Evolutionary conservation across 2,329 filamentous ascomycete species (phyloP), one percentile per base, ranked within the genome.

Genomic region (Cytospora piceicola): DNA sequence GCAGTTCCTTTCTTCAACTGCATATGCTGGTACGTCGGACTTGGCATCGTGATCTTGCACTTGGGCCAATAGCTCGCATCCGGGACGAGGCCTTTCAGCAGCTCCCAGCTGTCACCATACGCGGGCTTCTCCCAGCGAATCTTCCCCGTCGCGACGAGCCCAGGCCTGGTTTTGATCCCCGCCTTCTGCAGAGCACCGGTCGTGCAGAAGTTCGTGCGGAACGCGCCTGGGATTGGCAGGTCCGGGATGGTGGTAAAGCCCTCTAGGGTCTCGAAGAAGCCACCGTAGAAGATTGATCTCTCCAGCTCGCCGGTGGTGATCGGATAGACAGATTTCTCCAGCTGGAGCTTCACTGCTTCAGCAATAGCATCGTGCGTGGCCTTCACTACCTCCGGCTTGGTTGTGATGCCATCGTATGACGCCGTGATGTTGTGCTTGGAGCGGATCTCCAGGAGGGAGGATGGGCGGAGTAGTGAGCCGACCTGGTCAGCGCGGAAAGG

Each of bases 271-370:
- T 61, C 58, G 58, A 61, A 61, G 58, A 65, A 65, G 63, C 46
- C 54, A 42, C 54, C 58, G 53, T 62, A 51, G 49, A 62, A 66
- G 58, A 66, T 54, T 32, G 59, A 32, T 12, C 64, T 58, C 58
- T 66, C 58, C n/a, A 58, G 51, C 54, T 66, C 58, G 42, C 64
- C 64, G 8, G 58, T 65, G 15, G 63, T 53, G 27, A 65, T n/a
- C 3, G 61, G 61, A 22, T 58, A 58, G 42, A 63, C 30, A 7
- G 42, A 58, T 4, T 51, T 27, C 7, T 49, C 61, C n/a, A 63
- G 29, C 30, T 61, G 58, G n/a, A 42, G 20, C n/a, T 39, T 29
- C 53, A 65, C 63, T 14, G 56, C 36, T 5, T 36, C 46, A 24
- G 63, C 52, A 5, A 65, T 30, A n/a, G 53, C 63, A 6, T 49